phyloP scores from a whole-genome alignment of 2,329 filamentous ascomycete species.

The Claviceps monticola region DNA sequence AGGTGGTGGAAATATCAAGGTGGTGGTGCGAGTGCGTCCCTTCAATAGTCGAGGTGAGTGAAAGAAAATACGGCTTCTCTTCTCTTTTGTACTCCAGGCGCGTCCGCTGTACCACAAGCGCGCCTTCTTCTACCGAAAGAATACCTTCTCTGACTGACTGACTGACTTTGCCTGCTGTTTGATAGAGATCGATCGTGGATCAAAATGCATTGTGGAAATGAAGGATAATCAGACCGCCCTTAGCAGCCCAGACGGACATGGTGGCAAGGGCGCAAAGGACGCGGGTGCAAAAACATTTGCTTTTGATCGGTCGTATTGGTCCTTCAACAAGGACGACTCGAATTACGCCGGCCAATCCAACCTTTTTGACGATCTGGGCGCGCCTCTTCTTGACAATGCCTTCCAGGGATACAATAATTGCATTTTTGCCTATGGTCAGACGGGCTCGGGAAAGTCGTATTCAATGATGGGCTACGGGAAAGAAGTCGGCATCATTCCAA shows the following conservation, averaged over 20 bases:
- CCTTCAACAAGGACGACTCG: slow-evolving; percentile 68
- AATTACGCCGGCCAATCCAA: slow-evolving; percentile 85
- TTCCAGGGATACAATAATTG: slow-evolving; percentile 99
- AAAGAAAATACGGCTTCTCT: not conserved
- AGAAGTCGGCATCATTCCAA: slow-evolving; percentile 89
- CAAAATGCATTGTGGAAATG: slow-evolving; percentile 98
- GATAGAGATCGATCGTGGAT: slow-evolving; percentile 75
- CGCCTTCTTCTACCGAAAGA: slow-evolving; percentile 23
- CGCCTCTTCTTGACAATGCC: slow-evolving; percentile 88
- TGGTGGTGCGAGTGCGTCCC: slow-evolving; percentile 90
- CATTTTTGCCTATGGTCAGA: slow-evolving; percentile 98
- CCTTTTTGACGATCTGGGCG: slow-evolving; percentile 76
- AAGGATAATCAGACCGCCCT: slow-evolving; percentile 83
- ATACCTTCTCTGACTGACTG: not conserved
- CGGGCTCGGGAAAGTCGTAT: slow-evolving; percentile 95
- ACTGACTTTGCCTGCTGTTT: slow-evolving; percentile 3
- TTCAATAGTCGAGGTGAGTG: slow-evolving; percentile 84
- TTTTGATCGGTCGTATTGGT: slow-evolving; percentile 97
- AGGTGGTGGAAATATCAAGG: slow-evolving; percentile 96
- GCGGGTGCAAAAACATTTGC: slow-evolving; percentile 73
- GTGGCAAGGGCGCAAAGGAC: slow-evolving; percentile 54
- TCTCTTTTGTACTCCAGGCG: not conserved
- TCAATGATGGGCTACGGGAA: slow-evolving; percentile 99
- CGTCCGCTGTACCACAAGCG: slow-evolving; percentile 16
- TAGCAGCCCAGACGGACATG: slow-evolving; percentile 51